Evolutionary conservation across 1,284 basidiomycete genomes (phyloP), one percentile per base, ranked within the genome.

Genomic region (Cronartium ribicola): DNA sequence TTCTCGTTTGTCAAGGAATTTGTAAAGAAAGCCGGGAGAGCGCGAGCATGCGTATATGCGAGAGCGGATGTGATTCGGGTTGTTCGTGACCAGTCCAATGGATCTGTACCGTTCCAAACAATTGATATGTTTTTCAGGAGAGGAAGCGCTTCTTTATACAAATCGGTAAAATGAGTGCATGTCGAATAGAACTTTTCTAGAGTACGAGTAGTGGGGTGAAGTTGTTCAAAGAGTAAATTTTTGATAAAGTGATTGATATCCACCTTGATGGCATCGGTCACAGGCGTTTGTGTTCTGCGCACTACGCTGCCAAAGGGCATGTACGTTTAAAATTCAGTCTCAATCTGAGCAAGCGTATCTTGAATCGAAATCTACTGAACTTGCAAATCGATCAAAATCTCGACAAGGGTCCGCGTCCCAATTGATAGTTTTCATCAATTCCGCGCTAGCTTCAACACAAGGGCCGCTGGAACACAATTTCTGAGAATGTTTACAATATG

Each of bases 371-470:
- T 20, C 46, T 29, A 62, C 67, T 62, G 0, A 51, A 62, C 67
- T 60, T 20, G 67, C 29, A 60, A 69, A 69, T 60, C 39, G 13
- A n/a, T 57, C 40, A 44, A 69, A 69, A 44, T 69, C 41, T 14
- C 62, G 22, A 20, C 67, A 69, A 20, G 67, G 67, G 46, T 69
- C 43, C 36, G 43, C 41, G 20, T 60, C 51, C 57, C 57, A 62
- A 17, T 60, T 37, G 43, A 60, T 69, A 5, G 40, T 61, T n/a
- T 51, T 57, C 48, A 55, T 69, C 22, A 69, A 11, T 29, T 69
- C 57, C 17, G 7, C 67, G 3, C 57, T 59, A 3, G 44, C 67
- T 20, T 69, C 67, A 22, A 69, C 57, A 62, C 67, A 69, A 2
- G 55, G 57, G 20, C 57, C 67, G 48, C 67, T 69, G 29, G 8